phyloP scores from a whole-genome alignment of 768 basidiomycete species.

The Mycena indigotica region DNA sequence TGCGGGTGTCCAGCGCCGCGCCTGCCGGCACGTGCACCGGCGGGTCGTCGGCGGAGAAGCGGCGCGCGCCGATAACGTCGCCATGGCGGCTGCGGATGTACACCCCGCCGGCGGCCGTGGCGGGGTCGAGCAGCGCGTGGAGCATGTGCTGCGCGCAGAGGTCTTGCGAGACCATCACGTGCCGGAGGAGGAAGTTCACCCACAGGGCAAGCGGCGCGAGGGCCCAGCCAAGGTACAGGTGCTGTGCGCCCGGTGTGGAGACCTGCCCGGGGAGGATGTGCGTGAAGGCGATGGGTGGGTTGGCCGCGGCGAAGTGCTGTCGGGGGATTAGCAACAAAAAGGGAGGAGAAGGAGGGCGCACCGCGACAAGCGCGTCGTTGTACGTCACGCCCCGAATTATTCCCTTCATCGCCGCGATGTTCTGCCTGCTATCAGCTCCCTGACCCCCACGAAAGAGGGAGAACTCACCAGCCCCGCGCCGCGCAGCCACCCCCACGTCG shows the following conservation, averaged over 20 bases:
- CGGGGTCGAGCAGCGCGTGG: constrained; percentile 3
- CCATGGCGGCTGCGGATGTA: background rate
- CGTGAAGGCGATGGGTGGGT: constrained; percentile 23
- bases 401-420: constrained; percentile 24
- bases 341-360: constrained; percentile 3
- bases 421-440: constrained; percentile 33
- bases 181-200: background rate
- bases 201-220: background rate
- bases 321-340: background rate
- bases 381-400: constrained; percentile 24
- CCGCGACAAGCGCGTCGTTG: constrained; percentile 35
- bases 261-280: constrained; percentile 27
- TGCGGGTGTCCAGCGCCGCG: background rate
- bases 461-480: constrained; percentile 16
- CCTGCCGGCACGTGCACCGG: background rate
- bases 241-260: constrained; percentile 8
- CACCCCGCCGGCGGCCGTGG: background rate
- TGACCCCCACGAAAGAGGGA: constrained; percentile 22
- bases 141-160: constrained; percentile 27
- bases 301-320: constrained; percentile 21
- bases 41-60: background rate
- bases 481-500: constrained; percentile 30
- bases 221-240: background rate
- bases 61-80: background rate
- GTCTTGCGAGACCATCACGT: background rate